A percentile compares a stretch with the other conserved stretches of the same genome.
phyloP scores from a whole-genome alignment of 441 rosid species.

The Jatropha podagrica region DNA sequence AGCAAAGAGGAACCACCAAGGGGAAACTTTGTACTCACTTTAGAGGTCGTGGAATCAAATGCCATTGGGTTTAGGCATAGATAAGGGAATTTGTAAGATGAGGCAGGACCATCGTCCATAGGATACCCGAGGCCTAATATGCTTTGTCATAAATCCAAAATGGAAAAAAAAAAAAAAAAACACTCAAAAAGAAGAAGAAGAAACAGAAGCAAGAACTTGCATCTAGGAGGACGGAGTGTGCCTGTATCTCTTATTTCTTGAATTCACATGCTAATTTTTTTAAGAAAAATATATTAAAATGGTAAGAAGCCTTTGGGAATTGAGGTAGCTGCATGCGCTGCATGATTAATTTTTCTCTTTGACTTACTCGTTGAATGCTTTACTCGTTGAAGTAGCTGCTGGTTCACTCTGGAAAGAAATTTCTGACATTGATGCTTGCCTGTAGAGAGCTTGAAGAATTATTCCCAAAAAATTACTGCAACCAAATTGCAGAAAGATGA shows the following conservation, averaged over 20 bases:
- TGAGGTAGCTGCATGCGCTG: too few species aligned
- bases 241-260: background rate
- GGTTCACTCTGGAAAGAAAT: background rate
- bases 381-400: background rate
- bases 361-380: background rate
- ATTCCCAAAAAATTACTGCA: background rate
- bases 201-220: background rate
- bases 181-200: background rate
- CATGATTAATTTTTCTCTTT: too few species aligned
- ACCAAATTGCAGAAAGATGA: slow-evolving; percentile 8
- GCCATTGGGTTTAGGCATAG: background rate
- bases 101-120: background rate
- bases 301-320: too few species aligned
- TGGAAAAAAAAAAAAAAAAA: background rate
- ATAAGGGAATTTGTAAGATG: background rate
- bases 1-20: too few species aligned
- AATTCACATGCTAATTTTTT: background rate
- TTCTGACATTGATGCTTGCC: background rate
- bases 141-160: background rate
- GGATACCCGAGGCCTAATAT: background rate
- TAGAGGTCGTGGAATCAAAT: background rate
- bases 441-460: slow-evolving; percentile 16
- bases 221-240: background rate
- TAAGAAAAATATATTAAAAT: too few species aligned
- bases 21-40: background rate